phyloP scores from a whole-genome alignment of 495 filamentous ascomycete species.

The Neurospora discreta region DNA sequence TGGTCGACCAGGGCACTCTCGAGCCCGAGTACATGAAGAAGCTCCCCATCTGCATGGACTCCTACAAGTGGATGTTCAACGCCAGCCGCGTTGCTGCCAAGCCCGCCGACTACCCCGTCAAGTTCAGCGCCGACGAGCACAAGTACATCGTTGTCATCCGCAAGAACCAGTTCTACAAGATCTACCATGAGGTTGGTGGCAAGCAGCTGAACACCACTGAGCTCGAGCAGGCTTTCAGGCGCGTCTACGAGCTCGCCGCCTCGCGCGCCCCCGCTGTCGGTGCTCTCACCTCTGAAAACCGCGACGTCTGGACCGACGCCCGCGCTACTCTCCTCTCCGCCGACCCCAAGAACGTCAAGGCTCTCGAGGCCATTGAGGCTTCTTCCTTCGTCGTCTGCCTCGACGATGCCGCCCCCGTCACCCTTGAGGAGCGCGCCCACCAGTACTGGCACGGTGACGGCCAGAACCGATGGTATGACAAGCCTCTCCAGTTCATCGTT shows the following conservation, averaged over 20 bases:
- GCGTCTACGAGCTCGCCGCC: constrained; percentile 67
- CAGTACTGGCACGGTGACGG: constrained; percentile 99
- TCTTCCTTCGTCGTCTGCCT: constrained; percentile 88
- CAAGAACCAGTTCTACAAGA: constrained; percentile 95
- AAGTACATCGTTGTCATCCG: constrained; percentile 81
- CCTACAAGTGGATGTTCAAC: constrained; percentile 99
- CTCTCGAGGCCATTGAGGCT: constrained; percentile 76
- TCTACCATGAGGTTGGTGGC: constrained; percentile 63
- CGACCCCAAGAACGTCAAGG: constrained; percentile 60
- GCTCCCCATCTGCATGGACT: constrained; percentile 91
- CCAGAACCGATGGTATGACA: constrained; percentile 94
- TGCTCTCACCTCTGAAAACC: constrained; percentile 79
- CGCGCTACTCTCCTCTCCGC: constrained; percentile 65
- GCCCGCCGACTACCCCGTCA: constrained; percentile 71
- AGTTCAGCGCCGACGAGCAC: constrained; percentile 62
- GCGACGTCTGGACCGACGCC: constrained; percentile 84
- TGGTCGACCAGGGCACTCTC: constrained; percentile 70
- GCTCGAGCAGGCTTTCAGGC: constrained; percentile 76
- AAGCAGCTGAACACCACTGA: constrained; percentile 75
- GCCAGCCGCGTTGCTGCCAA: constrained; percentile 75
- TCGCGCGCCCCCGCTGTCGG: constrained; percentile 65
- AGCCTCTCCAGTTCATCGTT: constrained; percentile 94
- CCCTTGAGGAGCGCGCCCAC: constrained; percentile 87
- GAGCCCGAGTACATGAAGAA: constrained; percentile 98
- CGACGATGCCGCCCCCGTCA: constrained; percentile 85